A percentile compares a stretch with the other conserved stretches of the same genome.
phyloP scores from a whole-genome alignment of 495 filamentous ascomycete genomes.

The Penicillium dipodomyicola region DNA sequence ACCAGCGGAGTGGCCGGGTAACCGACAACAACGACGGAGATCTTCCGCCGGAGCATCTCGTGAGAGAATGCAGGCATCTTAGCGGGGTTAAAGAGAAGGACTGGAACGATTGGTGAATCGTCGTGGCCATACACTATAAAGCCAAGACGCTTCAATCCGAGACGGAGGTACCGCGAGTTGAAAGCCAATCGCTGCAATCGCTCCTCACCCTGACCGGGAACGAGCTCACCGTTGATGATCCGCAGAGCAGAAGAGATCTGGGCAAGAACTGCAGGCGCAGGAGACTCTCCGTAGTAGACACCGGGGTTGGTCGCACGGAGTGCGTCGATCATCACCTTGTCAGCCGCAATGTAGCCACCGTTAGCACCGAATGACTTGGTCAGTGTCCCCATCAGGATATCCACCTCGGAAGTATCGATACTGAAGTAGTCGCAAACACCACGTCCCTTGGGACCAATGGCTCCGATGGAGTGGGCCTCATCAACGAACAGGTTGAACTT shows the following conservation, averaged over 20 bases:
- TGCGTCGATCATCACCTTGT: slow-evolving; percentile 89
- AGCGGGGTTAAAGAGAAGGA: slow-evolving; percentile 91
- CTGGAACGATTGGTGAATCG: slow-evolving; percentile 93
- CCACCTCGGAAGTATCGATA: slow-evolving; percentile 81
- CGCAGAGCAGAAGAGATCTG: slow-evolving; percentile 83
- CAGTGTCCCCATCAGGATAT: slow-evolving; percentile 96
- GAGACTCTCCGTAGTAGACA: slow-evolving; percentile 83
- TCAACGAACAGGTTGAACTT: slow-evolving; percentile 95
- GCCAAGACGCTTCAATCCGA: slow-evolving; percentile 93
- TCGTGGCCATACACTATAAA: slow-evolving; percentile 97
- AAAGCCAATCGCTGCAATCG: slow-evolving; percentile 94
- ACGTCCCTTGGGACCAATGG: slow-evolving; percentile 80
- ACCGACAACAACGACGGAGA: slow-evolving; percentile 96
- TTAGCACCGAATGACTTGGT: slow-evolving; percentile 99
- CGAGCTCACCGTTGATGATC: slow-evolving; percentile 83
- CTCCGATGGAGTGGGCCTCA: slow-evolving; percentile 95
- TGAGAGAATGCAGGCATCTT: slow-evolving; percentile 98
- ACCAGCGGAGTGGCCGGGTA: slow-evolving; percentile 98
- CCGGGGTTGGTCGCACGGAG: slow-evolving; percentile 82
- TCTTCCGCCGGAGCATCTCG: slow-evolving; percentile 96
- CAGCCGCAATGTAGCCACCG: slow-evolving; percentile 90
- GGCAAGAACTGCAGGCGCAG: slow-evolving; percentile 78
- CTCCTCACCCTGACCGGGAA: slow-evolving; percentile 91
- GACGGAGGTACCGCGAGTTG: slow-evolving; percentile 95
- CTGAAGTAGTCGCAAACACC: slow-evolving; percentile 98